A percentile compares a stretch with the other conserved stretches of the same genome.
These are phyloP conservation scores for Discostella stelligeroides DNA, from an alignment of 108 stramenopile genomes.

Conservation along the genomic window DNA sequence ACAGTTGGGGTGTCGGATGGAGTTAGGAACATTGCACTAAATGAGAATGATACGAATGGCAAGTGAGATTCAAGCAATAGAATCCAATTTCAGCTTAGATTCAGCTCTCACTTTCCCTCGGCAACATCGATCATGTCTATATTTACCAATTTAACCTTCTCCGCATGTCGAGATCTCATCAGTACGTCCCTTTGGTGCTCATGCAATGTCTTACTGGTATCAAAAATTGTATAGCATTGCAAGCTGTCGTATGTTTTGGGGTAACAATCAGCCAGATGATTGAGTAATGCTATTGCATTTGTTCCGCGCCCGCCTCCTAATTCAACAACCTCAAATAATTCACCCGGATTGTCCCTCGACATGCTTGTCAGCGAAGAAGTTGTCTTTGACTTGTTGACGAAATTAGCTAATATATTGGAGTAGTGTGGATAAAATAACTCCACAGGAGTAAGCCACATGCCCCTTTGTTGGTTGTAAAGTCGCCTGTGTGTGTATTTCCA, in stretches of 20 bases:
- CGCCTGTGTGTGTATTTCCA: slow-evolving; percentile 60
- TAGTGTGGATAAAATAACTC: slow-evolving; percentile 80
- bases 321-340: slow-evolving; percentile 73
- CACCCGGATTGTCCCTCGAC: slow-evolving; percentile 7
- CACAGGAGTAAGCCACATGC: slow-evolving; percentile 88
- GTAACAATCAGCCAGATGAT: slow-evolving; percentile 51
- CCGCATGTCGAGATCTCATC: slow-evolving; percentile 44
- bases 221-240: slow-evolving; percentile 70
- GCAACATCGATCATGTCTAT: slow-evolving; percentile 77
- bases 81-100: slow-evolving; percentile 3
- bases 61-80: not conserved
- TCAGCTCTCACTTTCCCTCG: slow-evolving; percentile 52
- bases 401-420: slow-evolving; percentile 75
- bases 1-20: slow-evolving; percentile 62
- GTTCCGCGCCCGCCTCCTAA: slow-evolving; percentile 85
- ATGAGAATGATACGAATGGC: not conserved
- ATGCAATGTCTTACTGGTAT: slow-evolving; percentile 77
- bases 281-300: slow-evolving; percentile 71
- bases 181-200: slow-evolving; percentile 60
- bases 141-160: slow-evolving; percentile 59
- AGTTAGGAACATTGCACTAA: slow-evolving; percentile 40
- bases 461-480: slow-evolving; percentile 66
- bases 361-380: slow-evolving; percentile 11
- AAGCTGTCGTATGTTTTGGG: slow-evolving; percentile 62
- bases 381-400: slow-evolving; percentile 48